Conservation (phyloP, 116 monocot genomes). For the Posidonia oceanica region DNA sequence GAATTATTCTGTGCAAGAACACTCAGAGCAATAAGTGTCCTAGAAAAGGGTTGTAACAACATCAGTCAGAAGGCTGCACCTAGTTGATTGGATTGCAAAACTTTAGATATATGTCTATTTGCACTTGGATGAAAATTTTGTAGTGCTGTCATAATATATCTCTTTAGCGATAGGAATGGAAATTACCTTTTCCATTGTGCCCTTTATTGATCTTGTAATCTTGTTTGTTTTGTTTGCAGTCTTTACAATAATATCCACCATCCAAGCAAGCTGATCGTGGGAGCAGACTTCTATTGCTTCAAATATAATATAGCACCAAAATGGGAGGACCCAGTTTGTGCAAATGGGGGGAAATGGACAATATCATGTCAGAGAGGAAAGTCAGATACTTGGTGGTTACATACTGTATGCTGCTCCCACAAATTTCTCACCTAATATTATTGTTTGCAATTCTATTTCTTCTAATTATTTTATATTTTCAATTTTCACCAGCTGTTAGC, state of each 20-base stretch:
- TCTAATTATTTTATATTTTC: neutral
- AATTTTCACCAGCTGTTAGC: constrained; percentile 39
- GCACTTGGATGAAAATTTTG: too few species aligned
- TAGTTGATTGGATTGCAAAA: too few species aligned
- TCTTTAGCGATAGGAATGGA: too few species aligned
- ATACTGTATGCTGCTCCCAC: constrained; percentile 31
- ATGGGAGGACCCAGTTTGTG: constrained; percentile 84
- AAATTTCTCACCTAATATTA: neutral
- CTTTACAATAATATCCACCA: constrained; percentile 66
- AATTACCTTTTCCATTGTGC: too few species aligned
- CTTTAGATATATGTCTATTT: too few species aligned
- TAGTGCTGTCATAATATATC: too few species aligned
- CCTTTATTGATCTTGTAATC: neutral
- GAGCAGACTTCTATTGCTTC: constrained; percentile 79
- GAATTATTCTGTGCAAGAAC: too few species aligned
- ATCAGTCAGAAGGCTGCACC: too few species aligned
- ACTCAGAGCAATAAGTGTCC: too few species aligned
- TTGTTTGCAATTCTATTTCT: neutral
- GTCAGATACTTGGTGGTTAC: constrained; percentile 55
- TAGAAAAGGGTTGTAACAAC: too few species aligned
- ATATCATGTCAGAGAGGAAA: constrained; percentile 36
- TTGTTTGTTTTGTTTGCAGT: constrained; percentile 23
- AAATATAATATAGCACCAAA: constrained; percentile 65
- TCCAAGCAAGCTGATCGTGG: constrained; percentile 50
- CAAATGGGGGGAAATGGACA: constrained; percentile 76